Evolutionary conservation across 1,284 basidiomycete species (phyloP).

Genomic region (Cutaneotrichosporon curvatum): DNA sequence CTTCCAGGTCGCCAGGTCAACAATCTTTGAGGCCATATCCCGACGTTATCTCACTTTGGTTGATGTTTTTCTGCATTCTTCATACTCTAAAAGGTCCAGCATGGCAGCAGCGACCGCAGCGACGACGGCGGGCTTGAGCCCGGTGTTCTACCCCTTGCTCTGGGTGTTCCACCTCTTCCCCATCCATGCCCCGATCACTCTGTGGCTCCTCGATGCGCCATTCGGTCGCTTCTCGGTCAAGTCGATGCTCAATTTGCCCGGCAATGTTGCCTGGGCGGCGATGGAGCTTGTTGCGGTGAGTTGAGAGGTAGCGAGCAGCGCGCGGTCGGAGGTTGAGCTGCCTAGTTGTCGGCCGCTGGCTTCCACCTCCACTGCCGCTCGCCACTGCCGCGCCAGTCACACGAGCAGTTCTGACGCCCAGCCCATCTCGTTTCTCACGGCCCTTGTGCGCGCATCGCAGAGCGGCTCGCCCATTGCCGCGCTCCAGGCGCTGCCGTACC

Average conservation of each 20-base stretch:
- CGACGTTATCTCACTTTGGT: no score
- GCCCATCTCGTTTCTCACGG: not conserved
- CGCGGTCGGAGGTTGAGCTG: no score
- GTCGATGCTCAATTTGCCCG: slow-evolving; percentile 51
- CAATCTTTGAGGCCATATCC: no score
- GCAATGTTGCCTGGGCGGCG: slow-evolving; percentile 61
- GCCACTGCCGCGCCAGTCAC: no score
- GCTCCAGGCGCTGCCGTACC: slow-evolving; percentile 21
- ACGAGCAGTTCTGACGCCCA: no score
- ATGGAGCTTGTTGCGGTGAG: slow-evolving; percentile 79
- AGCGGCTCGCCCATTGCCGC: not conserved
- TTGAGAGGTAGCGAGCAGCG: not conserved
- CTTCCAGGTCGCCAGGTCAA: no score
- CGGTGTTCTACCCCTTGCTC: slow-evolving; percentile 27
- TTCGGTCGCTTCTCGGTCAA: slow-evolving; percentile 65
- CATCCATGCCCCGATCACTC: slow-evolving; percentile 42
- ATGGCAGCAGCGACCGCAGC: no score
- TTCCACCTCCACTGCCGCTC: no score
- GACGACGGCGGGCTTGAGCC: not conserved
- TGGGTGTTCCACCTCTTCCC: slow-evolving; percentile 45
- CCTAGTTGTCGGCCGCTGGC: no score
- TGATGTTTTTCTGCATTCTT: no score
- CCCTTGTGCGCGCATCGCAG: not conserved
- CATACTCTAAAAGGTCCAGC: no score
- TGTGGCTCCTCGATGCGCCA: slow-evolving; percentile 55